These are phyloP conservation scores for Ogataea ramenticola DNA, from an alignment of 805 yeast species.

Conservation along the genomic window DNA sequence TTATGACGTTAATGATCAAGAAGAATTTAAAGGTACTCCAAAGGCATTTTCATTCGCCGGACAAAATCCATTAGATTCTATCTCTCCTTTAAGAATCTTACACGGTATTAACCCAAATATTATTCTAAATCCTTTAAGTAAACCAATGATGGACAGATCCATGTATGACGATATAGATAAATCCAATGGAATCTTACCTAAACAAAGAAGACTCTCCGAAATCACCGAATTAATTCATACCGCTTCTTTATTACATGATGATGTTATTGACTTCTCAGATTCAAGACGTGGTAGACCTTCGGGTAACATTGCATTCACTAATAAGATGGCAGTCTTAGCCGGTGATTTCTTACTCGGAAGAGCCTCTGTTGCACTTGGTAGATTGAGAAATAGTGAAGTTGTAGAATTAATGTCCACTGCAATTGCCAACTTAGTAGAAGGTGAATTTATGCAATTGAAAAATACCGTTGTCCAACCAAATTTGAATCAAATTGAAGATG, in stretches of 20 bases:
- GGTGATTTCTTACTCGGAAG: conserved; percentile 94
- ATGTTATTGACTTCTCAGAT: conserved; percentile 88
- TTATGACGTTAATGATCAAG: conserved; percentile 60
- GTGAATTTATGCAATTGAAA: conserved; percentile 97
- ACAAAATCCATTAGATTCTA: conserved; percentile 49
- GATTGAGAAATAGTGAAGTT: conserved; percentile 94
- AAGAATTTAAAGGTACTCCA: conserved; percentile 53
- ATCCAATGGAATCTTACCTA: conserved; percentile 79
- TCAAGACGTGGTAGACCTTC: conserved; percentile 84
- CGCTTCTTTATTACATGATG: conserved; percentile 92
- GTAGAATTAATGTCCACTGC: conserved; percentile 92
- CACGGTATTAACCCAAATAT: conserved; percentile 88
- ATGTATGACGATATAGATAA: conserved; percentile 39
- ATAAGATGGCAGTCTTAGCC: conserved; percentile 95
- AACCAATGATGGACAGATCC: conserved; percentile 70
- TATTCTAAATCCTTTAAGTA: conserved; percentile 74
- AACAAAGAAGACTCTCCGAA: conserved; percentile 92
- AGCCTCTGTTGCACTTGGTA: conserved; percentile 92
- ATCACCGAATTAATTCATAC: conserved; percentile 98
- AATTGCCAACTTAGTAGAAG: conserved; percentile 95
- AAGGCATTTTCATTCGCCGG: conserved; percentile 50
- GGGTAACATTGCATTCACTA: conserved; percentile 90
- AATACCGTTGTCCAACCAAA: conserved; percentile 70
- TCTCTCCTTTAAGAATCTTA: conserved; percentile 75
- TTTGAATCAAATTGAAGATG: conserved; percentile 33